Percentiles rank a stretch among this genome's conserved stretches.
These are phyloP conservation scores for Russula vinacea DNA, from an alignment of 768 basidiomycete genomes.

Conservation along the genomic window DNA sequence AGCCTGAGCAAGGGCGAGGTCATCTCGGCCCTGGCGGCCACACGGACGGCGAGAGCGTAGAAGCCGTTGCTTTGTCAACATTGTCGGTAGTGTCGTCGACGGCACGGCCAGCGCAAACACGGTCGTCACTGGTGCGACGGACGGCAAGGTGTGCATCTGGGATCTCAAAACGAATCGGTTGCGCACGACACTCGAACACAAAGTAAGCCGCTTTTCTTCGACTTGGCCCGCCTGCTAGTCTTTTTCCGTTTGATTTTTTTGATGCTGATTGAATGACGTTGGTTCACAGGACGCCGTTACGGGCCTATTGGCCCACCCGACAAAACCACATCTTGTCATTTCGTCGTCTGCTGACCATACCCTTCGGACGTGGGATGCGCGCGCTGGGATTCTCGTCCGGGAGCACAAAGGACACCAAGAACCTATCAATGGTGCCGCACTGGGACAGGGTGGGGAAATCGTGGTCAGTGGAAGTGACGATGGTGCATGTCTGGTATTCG, in stretches of 20 bases:
- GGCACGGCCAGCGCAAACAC: conserved; percentile 56
- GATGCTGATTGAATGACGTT: neutral
- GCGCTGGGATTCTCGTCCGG: conserved; percentile 72
- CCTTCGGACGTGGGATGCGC: conserved; percentile 89
- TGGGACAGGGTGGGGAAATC: conserved; percentile 66
- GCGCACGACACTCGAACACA: conserved; percentile 76
- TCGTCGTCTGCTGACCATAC: conserved; percentile 86
- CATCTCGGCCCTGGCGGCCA: conserved; percentile 76
- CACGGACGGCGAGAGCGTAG: conserved; percentile 81
- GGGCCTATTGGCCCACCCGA: conserved; percentile 66
- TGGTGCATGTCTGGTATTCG: conserved; percentile 78
- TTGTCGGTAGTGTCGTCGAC: conserved; percentile 54
- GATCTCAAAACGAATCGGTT: conserved; percentile 84
- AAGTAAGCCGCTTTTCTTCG: conserved; percentile 47
- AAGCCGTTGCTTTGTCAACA: conserved; percentile 82
- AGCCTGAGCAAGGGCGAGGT: conserved; percentile 85
- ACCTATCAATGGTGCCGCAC: conserved; percentile 68
- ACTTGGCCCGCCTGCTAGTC: no score
- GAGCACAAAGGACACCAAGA: conserved; percentile 82
- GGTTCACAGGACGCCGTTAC: conserved; percentile 78
- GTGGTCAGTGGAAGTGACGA: conserved; percentile 92
- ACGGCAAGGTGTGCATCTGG: conserved; percentile 94
- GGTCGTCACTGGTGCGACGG: conserved; percentile 84
- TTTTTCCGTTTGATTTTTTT: neutral
- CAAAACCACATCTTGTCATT: conserved; percentile 71